Conservation (phyloP, 23 red algal genomes). For the Cyanidiococcus yangmingshanensis region DNA sequence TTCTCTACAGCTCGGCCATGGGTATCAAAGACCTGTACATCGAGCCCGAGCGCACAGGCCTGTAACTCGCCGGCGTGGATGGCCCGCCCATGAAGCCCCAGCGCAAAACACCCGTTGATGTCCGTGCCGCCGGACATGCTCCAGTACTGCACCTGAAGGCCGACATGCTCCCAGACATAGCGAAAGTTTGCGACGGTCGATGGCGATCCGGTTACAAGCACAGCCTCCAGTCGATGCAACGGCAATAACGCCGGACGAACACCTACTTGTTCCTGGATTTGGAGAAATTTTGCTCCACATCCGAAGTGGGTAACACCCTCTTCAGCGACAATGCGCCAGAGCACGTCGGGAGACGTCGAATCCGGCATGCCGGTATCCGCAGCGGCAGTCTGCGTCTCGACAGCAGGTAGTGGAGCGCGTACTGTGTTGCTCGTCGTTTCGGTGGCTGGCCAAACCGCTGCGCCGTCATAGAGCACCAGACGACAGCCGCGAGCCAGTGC, state of each 20-base stretch:
- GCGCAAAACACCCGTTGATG: conserved; percentile 77
- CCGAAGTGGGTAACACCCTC: conserved; percentile 61
- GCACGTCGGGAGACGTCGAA: neutral
- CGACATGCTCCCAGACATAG: conserved; percentile 22
- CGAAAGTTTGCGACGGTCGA: conserved; percentile 49
- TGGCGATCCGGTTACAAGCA: conserved; percentile 61
- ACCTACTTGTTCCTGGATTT: conserved; percentile 26
- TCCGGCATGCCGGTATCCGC: neutral
- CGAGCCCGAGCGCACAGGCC: conserved; percentile 39
- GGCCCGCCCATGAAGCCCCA: conserved; percentile 27
- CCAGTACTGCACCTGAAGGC: conserved; percentile 33
- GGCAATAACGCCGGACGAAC: neutral
- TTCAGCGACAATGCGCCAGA: conserved; percentile 33
- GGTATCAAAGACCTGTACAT: conserved; percentile 51
- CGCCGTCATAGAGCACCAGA: conserved; percentile 63
- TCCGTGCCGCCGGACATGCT: conserved; percentile 75
- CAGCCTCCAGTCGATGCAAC: conserved; percentile 16
- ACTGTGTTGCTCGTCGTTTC: neutral
- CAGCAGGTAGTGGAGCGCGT: neutral
- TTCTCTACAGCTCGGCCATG: conserved; percentile 18
- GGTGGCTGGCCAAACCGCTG: neutral
- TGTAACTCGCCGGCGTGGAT: conserved; percentile 51
- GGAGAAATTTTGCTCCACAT: conserved; percentile 32
- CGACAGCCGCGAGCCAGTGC: conserved; percentile 30
- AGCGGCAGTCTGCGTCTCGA: neutral